A percentile compares a stretch with the other conserved stretches of the same genome.
These are phyloP conservation scores for Phytophthora foliorum DNA, from an alignment of 352 stramenopile species.

Conservation along the genomic window DNA sequence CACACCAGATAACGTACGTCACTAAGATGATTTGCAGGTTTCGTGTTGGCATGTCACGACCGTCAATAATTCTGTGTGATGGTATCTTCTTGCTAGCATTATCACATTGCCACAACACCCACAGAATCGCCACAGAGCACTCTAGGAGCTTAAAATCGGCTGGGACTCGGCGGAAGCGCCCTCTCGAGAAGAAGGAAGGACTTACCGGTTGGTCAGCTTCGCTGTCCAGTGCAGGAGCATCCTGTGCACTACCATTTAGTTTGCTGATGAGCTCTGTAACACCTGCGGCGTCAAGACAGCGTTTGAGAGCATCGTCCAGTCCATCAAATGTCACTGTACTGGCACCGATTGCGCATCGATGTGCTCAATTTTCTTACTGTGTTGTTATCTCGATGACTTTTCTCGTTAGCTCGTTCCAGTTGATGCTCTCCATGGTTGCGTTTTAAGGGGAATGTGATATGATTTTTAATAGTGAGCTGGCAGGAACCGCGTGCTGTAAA, in stretches of 20 bases:
- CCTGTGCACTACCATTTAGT: not conserved
- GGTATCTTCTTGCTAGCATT: conserved; percentile 14
- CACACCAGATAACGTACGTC: conserved; percentile 15
- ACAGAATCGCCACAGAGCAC: conserved; percentile 4
- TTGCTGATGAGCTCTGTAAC: conserved; percentile 1
- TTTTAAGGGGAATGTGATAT: no score
- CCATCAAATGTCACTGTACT: conserved; percentile 19
- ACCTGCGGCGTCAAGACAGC: not conserved
- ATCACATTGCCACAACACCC: conserved; percentile 16
- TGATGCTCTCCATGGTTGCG: no score
- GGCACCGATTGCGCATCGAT: conserved; percentile 26
- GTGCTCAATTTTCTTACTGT: conserved; percentile 7
- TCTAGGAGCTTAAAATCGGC: conserved; percentile 6
- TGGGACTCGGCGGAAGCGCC: conserved; percentile 8
- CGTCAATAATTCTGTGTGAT: conserved; percentile 6
- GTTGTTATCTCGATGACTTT: no score
- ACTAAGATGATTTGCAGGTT: conserved; percentile 19
- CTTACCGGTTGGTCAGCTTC: conserved; percentile 2
- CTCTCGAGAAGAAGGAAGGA: not conserved
- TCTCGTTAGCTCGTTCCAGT: no score
- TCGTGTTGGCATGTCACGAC: conserved; percentile 15
- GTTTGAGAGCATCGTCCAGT: conserved; percentile 3
- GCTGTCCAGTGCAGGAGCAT: not conserved
- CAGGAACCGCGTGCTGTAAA: no score
- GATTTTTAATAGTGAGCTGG: no score